A percentile compares a stretch with the other conserved stretches of the same genome.
Evolutionary conservation across 2,329 filamentous ascomycete species (phyloP).

Genomic region (Paracorniculantispora psalliotae): DNA sequence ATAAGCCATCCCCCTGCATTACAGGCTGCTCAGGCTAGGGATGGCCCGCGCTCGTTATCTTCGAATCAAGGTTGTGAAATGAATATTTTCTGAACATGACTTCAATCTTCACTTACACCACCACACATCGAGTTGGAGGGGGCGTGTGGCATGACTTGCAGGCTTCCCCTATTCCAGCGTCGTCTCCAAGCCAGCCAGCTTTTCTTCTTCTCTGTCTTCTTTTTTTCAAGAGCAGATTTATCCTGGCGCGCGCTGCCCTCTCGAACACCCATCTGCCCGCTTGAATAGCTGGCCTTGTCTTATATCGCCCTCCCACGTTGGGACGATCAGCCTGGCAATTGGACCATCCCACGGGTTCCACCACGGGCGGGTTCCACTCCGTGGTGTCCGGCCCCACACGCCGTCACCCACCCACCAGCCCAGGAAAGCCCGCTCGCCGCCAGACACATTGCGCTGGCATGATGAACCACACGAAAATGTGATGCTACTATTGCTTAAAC

Average conservation of each 20-base stretch:
- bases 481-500: background rate
- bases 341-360: constrained; percentile 6
- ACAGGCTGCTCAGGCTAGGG: background rate
- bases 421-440: background rate
- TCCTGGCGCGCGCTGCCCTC: no score
- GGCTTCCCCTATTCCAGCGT: background rate
- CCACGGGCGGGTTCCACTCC: background rate
- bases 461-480: no score
- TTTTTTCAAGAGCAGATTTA: no score
- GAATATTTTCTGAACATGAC: background rate
- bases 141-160: background rate
- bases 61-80: background rate
- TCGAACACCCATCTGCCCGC: no score
- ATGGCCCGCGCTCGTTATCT: background rate
- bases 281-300: no score
- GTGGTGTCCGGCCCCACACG: constrained; percentile 2
- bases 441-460: no score
- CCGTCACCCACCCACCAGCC: background rate
- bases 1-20: background rate
- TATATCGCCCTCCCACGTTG: constrained; percentile 6
- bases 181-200: no score
- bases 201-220: no score
- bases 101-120: background rate
- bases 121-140: background rate
- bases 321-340: constrained; percentile 1